Evolutionary conservation across 2,329 filamentous ascomycete species (phyloP).

Genomic region (Proliferodiscus dingleyae): DNA sequence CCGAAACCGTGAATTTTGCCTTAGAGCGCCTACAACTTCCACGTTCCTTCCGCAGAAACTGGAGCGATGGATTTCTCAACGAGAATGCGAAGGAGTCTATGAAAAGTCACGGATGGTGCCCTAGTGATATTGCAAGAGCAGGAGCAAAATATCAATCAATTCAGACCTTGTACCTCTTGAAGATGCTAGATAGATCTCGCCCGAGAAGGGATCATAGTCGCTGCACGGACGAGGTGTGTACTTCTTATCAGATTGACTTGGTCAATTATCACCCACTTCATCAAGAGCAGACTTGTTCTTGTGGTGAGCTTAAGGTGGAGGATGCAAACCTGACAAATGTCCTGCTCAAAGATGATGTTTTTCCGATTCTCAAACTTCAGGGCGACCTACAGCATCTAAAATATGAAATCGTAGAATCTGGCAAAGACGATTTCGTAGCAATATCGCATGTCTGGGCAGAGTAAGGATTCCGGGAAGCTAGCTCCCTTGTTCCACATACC

Average conservation of each 20-base stretch:
- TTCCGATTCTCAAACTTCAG: slow-evolving; percentile 15
- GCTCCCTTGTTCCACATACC: no score
- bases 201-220: slow-evolving; percentile 25
- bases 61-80: slow-evolving; percentile 7
- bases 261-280: slow-evolving; percentile 18
- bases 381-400: slow-evolving; percentile 15
- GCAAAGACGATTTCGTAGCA: slow-evolving; percentile 31
- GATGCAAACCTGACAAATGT: slow-evolving; percentile 5
- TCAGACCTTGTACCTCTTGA: slow-evolving; percentile 22
- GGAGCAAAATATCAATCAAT: slow-evolving; percentile 13
- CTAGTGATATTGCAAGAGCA: slow-evolving; percentile 26
- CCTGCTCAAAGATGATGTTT: slow-evolving; percentile 15
- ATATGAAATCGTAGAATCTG: slow-evolving; percentile 24
- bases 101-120: slow-evolving; percentile 31
- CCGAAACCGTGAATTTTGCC: slow-evolving; percentile 3
- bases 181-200: slow-evolving; percentile 24
- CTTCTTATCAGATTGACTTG: slow-evolving; percentile 31
- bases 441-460: slow-evolving; percentile 37
- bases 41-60: background rate
- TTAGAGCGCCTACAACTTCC: slow-evolving; percentile 2
- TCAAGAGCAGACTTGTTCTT: slow-evolving; percentile 21
- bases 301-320: slow-evolving; percentile 13
- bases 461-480: no score
- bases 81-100: slow-evolving; percentile 25
- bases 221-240: slow-evolving; percentile 27